These are phyloP conservation scores for Streptanthus diversifolius DNA, from an alignment of 345 rosid species.

Conservation along the genomic window DNA sequence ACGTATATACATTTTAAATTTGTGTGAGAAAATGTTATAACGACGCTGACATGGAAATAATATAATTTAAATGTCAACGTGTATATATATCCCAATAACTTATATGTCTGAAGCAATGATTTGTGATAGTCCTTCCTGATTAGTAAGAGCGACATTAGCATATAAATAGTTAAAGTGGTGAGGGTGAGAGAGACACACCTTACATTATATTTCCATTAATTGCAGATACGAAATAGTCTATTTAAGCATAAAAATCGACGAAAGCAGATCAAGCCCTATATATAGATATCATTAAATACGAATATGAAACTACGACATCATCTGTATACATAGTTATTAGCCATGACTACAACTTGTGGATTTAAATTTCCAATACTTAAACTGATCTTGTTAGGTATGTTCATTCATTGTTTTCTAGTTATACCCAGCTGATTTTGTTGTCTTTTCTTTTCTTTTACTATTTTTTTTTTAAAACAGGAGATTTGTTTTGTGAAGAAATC, in stretches of 20 bases:
- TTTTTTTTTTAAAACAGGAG: conserved; percentile 39
- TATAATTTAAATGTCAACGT: not conserved
- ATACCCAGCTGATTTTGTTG: conserved; percentile 8
- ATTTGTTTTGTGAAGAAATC: conserved; percentile 46
- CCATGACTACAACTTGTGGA: conserved; percentile 16
- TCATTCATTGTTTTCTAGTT: conserved; percentile 7
- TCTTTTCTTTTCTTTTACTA: not conserved
- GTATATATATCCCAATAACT: not conserved
- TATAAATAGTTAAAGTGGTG: not conserved
- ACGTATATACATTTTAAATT: not conserved
- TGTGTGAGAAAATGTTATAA: not conserved
- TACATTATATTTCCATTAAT: not conserved
- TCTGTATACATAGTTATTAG: conserved; percentile 19
- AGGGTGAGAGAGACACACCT: conserved; percentile 12
- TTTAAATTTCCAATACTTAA: not conserved
- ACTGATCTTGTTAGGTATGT: conserved; percentile 20
- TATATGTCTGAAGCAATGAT: not conserved
- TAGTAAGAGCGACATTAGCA: not conserved
- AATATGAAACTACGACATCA: conserved; percentile 18
- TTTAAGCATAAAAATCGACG: not conserved
- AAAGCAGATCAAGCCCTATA: not conserved
- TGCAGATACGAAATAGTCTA: not conserved
- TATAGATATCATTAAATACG: conserved; percentile 12
- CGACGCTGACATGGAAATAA: not conserved
- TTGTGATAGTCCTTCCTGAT: not conserved